phyloP scores from a whole-genome alignment of 1,284 basidiomycete species.

The Apiotrichum mycotoxinovorans region DNA sequence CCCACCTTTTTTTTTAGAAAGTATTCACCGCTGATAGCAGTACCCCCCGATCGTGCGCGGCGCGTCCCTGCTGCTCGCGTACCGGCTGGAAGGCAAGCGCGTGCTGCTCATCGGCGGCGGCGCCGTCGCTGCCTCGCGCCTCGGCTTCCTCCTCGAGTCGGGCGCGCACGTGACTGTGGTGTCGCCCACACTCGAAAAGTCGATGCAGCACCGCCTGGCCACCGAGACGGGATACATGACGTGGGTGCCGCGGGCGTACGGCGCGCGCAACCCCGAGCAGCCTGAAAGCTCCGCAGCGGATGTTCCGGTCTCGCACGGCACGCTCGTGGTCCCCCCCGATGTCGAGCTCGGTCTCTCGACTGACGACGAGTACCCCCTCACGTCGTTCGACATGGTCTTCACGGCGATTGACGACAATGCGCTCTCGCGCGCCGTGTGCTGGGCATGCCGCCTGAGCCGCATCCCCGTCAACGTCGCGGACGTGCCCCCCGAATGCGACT shows the following conservation, averaged over 20 bases:
- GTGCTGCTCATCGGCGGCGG: constrained; percentile 59
- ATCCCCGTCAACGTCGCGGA: constrained; percentile 96
- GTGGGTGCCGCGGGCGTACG: constrained; percentile 67
- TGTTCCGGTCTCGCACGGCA: constrained; percentile 25
- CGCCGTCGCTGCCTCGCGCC: constrained; percentile 55
- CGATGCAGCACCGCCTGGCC: constrained; percentile 49
- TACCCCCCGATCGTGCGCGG: constrained; percentile 40
- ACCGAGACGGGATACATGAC: constrained; percentile 58
- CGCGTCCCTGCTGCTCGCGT: constrained; percentile 54
- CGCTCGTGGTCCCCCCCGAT: constrained; percentile 47
- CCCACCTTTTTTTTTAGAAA: neutral
- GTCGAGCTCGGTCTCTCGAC: constrained; percentile 4
- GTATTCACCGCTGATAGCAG: neutral
- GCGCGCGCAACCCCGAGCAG: constrained; percentile 22
- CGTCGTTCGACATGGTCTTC: constrained; percentile 79
- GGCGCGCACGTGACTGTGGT: constrained; percentile 51
- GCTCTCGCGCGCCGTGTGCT: constrained; percentile 65
- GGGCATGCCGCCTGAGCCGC: constrained; percentile 62
- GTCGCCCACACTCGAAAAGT: constrained; percentile 53
- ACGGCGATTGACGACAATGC: constrained; percentile 88
- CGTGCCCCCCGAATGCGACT: constrained; percentile 91
- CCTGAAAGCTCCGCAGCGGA: neutral
- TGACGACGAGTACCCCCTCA: constrained; percentile 38
- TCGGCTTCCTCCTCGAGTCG: constrained; percentile 52
- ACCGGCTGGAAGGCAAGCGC: constrained; percentile 52